phyloP scores from a whole-genome alignment of 352 stramenopile species.

The Aphanomyces cochlioides region DNA sequence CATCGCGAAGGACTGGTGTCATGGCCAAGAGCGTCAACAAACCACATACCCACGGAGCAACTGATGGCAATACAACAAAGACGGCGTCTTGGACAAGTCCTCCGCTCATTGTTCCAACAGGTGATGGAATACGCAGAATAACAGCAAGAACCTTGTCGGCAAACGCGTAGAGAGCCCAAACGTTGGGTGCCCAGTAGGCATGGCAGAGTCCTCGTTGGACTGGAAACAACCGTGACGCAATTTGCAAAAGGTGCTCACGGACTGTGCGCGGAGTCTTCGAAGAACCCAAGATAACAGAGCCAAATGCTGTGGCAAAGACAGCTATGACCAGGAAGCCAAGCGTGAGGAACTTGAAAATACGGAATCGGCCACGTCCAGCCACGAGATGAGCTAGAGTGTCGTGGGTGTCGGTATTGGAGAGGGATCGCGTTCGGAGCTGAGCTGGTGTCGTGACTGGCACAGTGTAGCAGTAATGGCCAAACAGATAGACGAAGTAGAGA shows the following conservation, averaged over 20 bases:
- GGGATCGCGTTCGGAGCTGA: conserved; percentile 49
- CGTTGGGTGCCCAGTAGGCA: conserved; percentile 98
- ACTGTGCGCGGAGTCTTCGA: conserved; percentile 36
- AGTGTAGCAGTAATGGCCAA: conserved; percentile 87
- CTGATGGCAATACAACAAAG: conserved; percentile 66
- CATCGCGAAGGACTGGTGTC: conserved; percentile 60
- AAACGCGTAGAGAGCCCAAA: conserved; percentile 96
- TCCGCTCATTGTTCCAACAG: conserved; percentile 72
- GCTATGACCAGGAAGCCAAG: conserved; percentile 82
- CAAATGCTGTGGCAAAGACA: conserved; percentile 81
- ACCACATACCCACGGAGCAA: conserved; percentile 67
- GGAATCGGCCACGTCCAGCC: conserved; percentile 56
- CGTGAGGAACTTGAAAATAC: conserved; percentile 62
- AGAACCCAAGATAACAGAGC: conserved; percentile 57
- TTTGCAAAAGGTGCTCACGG: conserved; percentile 75
- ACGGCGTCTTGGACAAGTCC: conserved; percentile 76
- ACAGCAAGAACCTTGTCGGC: conserved; percentile 78
- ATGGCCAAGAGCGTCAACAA: conserved; percentile 78
- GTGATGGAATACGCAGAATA: conserved; percentile 37
- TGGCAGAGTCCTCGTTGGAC: conserved; percentile 96
- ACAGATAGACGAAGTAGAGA: conserved; percentile 95
- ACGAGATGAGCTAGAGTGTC: conserved; percentile 61
- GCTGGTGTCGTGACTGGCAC: conserved; percentile 6
- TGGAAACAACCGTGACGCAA: conserved; percentile 93
- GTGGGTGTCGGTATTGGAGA: conserved; percentile 65